Base-by-base conservation (phyloP, 352 stramenopile species). In the Phytophthora syringae region DNA sequence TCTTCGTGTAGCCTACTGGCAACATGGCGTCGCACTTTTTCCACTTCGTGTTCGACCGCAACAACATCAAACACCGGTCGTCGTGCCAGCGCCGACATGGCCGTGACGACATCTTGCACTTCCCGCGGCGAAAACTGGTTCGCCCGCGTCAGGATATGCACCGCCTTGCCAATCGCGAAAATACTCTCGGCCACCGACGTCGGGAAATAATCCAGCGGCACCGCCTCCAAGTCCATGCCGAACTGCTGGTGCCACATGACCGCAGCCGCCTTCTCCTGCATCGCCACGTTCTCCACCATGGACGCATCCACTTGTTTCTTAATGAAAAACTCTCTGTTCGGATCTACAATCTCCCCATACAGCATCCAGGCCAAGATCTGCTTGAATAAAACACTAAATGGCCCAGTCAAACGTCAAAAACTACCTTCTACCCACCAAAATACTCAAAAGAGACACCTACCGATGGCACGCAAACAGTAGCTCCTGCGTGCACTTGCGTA, bases 301-400 rank as follows among this genome's bases (percentile, higher is more conserved):
- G 36, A 43, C 20, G 11, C 42, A 28, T 45, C 27, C 30, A 45
- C 40, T 9, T 37, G 27, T 16, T 74, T 76, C 61, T 82, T 74
- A 44, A 95, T 72, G 68, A 95, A 93, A 73, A 95, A 95, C 51
- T 95, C 86, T 22, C 66, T 54, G 45, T 80, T 82, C 39, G 86
- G 86, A 24, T 95, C 86, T 9, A 89, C 59, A 27, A 92, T 72
- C 25, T 90, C 79, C 4, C 82, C 82, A 44, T 89, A 84, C 9
- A 89, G 49, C 75, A 95, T 92, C 84, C 84, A 95, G 48, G 81
- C 71, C n/a, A 93, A 50, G n/a, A 93, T 89, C 36, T 95, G 86
- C 57, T 90, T 88, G 28, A 82, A 92, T 22, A 93, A 51, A 4
- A 93, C 80, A 16, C 80, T 90, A 62, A 42, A 37, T 0, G 7